Base-by-base conservation (phyloP, 495 filamentous ascomycete genomes). In the Penicillium coprophilum region DNA sequence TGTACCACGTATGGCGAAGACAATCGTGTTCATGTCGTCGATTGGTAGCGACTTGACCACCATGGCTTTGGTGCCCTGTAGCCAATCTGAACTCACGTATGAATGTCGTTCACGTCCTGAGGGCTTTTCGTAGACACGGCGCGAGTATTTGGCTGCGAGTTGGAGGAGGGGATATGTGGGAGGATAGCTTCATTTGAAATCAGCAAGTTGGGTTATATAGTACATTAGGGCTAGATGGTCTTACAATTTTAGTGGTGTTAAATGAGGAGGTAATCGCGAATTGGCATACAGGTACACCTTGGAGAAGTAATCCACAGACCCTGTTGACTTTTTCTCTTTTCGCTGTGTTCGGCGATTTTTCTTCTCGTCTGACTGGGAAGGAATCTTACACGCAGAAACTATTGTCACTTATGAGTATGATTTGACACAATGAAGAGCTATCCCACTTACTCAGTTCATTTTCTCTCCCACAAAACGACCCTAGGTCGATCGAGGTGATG, bases 231-330 rank as follows among this genome's bases (percentile, higher is more conserved):
- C 3, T 30, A 1, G 28, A 27, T 4, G 17, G 17, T 75, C 82
- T 61, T 76, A 90, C 80, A 91, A 66, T 66, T 80, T 84, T 46
- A 92, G 69, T 2, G 82, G 80, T 17, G 84, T 81, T 1, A 92
- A 72, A 56, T 85, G 69, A 31, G 81, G 76, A 5, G 88, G 87
- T n/a, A 92, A 69, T 50, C 80, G 82, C 4, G 90, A 89, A 65
- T 94, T 94, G n/a, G 79, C 74, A 65, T 92, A 94, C 10, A 87
- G 70, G 65, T 89, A 86, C 13, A 85, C 85, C 67, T 92, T 92
- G n/a, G 83, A 73, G 66, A 92, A 92, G 67, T 87, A 85, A 51
- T 82, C 84, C 38, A 46, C 47, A 30, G 49, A 55, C 13, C 53
- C 21, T 31, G 56, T 44, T 32, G 55, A 31, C 17, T 60, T 63